A percentile compares a stretch with the other conserved stretches of the same genome.
phyloP scores from a whole-genome alignment of 139 green algal species.

The Monoraphidium neglectum region DNA sequence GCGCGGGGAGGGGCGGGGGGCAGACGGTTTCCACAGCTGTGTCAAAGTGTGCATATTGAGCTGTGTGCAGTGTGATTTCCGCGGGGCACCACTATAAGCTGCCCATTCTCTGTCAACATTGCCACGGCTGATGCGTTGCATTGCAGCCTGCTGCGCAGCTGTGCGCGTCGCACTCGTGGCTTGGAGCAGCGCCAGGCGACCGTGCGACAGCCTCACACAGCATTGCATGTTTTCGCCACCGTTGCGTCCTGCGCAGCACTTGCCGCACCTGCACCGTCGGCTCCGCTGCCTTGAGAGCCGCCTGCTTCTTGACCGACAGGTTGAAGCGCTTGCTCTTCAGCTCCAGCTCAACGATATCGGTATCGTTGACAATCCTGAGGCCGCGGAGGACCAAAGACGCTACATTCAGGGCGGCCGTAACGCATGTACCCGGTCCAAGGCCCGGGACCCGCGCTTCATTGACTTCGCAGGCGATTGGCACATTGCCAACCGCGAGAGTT shows the following conservation, averaged over 20 bases:
- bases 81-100: too few relatives aligned
- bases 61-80: too few relatives aligned
- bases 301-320: constrained; percentile 87
- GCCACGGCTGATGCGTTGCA: neutral
- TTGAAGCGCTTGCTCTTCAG: constrained; percentile 92
- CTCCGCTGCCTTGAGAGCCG: constrained; percentile 69
- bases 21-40: neutral
- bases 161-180: neutral
- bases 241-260: constrained; percentile 1
- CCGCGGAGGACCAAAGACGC: too few relatives aligned
- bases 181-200: neutral
- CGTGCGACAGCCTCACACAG: neutral
- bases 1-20: neutral
- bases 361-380: constrained; percentile 89
- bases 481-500: too few relatives aligned
- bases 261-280: constrained; percentile 41
- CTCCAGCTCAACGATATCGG: constrained; percentile 96
- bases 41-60: neutral
- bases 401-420: neutral
- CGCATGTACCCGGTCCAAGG: neutral
- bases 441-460: neutral
- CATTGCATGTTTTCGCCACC: neutral
- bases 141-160: neutral
- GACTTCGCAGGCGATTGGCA: too few relatives aligned
- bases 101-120: neutral